These are phyloP conservation scores for Acacia pycnantha DNA, from an alignment of 331 rosid genomes.

Conservation along the genomic window DNA sequence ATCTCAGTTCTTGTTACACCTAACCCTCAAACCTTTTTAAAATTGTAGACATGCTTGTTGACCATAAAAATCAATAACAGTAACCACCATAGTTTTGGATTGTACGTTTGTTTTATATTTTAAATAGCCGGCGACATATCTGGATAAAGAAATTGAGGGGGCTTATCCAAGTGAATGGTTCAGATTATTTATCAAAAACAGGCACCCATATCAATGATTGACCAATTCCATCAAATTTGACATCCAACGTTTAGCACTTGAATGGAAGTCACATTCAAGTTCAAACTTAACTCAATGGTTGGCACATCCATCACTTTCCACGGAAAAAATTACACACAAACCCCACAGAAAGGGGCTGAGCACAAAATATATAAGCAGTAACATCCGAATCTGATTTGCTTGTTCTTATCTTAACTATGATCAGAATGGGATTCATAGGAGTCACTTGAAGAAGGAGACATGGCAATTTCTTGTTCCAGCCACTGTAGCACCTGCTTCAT, in stretches of 20 bases:
- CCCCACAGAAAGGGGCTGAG: constrained; percentile 31
- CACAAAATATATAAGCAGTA: background rate
- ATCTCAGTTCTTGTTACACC: background rate
- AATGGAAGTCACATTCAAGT: constrained; percentile 38
- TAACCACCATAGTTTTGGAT: background rate
- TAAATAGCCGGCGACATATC: too few species aligned
- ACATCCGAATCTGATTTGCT: background rate
- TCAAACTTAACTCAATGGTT: background rate
- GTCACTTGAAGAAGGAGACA: constrained; percentile 86
- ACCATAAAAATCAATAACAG: background rate
- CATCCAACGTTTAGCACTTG: background rate
- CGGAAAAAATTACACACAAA: constrained; percentile 34
- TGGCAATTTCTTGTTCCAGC: constrained; percentile 77
- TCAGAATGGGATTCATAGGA: constrained; percentile 88
- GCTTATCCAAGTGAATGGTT: background rate
- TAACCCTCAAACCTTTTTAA: background rate
- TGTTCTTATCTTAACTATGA: constrained; percentile 28
- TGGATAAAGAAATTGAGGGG: background rate
- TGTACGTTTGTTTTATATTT: too few species aligned
- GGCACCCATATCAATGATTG: background rate
- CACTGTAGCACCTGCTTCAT: constrained; percentile 84
- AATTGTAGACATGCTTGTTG: background rate
- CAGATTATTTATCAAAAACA: background rate
- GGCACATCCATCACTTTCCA: constrained; percentile 24
- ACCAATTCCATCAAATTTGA: background rate